Evolutionary conservation across 257 asterid genomes (phyloP).

Genomic region (Capsicum rhomboideum): DNA sequence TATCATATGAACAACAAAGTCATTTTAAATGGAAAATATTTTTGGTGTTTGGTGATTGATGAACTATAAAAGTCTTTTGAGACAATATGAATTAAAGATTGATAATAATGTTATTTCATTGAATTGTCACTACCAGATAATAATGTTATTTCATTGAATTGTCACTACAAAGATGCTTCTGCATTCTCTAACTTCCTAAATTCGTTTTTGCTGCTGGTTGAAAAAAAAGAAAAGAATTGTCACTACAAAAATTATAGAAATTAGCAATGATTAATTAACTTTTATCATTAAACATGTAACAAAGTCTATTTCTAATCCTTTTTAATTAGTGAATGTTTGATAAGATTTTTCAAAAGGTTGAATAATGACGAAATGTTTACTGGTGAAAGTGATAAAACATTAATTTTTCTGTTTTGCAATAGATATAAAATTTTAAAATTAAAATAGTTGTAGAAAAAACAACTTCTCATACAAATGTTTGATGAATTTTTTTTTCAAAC

Average conservation of each 20-base stretch:
- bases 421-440: background rate
- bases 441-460: background rate
- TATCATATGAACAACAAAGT: too few relatives aligned
- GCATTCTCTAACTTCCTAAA: too few relatives aligned
- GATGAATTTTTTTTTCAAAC: background rate
- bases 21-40: too few relatives aligned
- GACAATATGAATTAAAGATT: background rate
- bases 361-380: background rate
- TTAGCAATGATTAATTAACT: background rate
- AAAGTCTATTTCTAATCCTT: background rate
- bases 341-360: background rate
- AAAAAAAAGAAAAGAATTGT: too few relatives aligned
- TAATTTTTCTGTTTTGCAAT: background rate
- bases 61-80: background rate
- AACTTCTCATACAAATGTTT: background rate
- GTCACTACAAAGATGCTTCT: background rate
- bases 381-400: background rate
- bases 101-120: background rate
- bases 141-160: background rate
- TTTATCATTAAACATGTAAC: background rate
- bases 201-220: too few relatives aligned
- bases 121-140: background rate
- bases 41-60: background rate
- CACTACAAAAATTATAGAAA: background rate
- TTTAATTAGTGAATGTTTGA: background rate